Base-by-base conservation (phyloP, 192 early-diverging fungal genomes). In the Linnemannia zychae region DNA sequence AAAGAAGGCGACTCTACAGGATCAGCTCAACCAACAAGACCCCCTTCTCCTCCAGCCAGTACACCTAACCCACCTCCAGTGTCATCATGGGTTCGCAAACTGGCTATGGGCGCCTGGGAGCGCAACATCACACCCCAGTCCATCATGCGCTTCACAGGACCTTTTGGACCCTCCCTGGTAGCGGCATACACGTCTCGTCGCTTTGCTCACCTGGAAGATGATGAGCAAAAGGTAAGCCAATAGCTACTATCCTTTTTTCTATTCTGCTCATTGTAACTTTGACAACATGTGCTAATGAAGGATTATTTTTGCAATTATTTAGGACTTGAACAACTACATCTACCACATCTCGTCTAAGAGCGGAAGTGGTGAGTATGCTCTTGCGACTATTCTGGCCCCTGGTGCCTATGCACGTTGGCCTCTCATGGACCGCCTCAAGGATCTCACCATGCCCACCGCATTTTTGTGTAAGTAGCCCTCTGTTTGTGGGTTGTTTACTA, bases 341-440 rank as follows among this genome's bases (percentile, higher is more conserved):
- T 93, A 95, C 84, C 94, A 97, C 79, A 95, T 97, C 50, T 89
- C 93, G 0, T 91, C 92, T 18, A 92, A 93, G 48, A 91, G 90
- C 1, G 96, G 96, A 18, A 94, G 94, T 74, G 97, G 96, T 15
- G 97, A 97, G 84, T 95, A 92, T 84, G 95, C 96, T 3, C 79
- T 98, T 31, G 89, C 94, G 22, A 90, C 94, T 4, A 89, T 97
- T 22, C 85, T 97, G 28, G 83, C 92, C 0, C 96, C 96, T n/a
- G 95, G 96, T 33, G 97, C 95, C 2, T 96, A 91, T 90, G 95
- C 97, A 13, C 90, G 94, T 17, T 88, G 87, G 33, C 96, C 97
- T 50, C 90, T 98, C 24, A 88, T 94, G 60, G 77, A 92, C 72
- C 90, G 95, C 18, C 78, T 97, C 6, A 77, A 78, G 13, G 75